A percentile compares a stretch with the other conserved stretches of the same genome.
These are phyloP conservation scores for Rhododendron simsii DNA, from an alignment of 148 eudicot species.

Conservation along the genomic window DNA sequence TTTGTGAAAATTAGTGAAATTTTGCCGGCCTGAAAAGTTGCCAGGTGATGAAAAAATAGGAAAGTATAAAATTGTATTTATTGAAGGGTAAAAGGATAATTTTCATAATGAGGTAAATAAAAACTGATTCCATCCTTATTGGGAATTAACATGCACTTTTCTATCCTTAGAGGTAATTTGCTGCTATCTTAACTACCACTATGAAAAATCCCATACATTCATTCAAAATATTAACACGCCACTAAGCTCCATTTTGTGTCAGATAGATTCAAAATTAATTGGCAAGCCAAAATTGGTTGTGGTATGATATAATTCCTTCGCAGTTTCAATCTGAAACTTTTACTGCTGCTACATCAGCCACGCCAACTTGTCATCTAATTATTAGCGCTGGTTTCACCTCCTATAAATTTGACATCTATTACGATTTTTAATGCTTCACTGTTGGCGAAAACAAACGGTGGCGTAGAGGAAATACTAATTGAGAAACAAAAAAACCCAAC, in stretches of 20 bases:
- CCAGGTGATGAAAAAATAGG: no score
- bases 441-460: background rate
- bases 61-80: no score
- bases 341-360: background rate
- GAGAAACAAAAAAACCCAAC: conserved; percentile 2
- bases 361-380: background rate
- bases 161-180: no score
- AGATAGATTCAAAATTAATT: background rate
- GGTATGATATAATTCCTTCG: background rate
- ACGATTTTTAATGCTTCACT: background rate
- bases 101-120: no score
- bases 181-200: background rate
- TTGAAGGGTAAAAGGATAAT: no score
- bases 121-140: no score
- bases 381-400: background rate
- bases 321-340: background rate
- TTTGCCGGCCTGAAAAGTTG: no score
- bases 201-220: background rate
- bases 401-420: background rate
- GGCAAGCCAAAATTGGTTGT: background rate
- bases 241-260: background rate
- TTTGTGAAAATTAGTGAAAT: no score
- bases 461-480: background rate
- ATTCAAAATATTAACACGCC: background rate
- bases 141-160: no score